Base-by-base conservation (phyloP, 192 early-diverging fungal species). In the Mycoemilia scoparia region DNA sequence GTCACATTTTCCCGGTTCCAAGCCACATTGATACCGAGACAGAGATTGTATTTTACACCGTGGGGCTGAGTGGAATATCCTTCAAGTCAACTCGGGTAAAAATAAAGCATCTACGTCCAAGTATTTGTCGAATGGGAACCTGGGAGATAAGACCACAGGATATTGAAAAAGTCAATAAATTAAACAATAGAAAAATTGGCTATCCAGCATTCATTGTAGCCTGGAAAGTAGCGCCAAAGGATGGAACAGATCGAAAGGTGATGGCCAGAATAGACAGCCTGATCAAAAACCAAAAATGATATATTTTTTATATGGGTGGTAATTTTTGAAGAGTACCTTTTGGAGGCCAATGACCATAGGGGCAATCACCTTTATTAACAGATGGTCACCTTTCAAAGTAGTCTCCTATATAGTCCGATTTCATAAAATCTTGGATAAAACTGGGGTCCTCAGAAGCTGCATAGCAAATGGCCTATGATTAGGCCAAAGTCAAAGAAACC, bases 201-300 rank as follows among this genome's bases (percentile, higher is more conserved):
- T 2, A 52, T n/a, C n/a, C 21, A 10, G 41, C 38, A 12, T 63
- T 57, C 38, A 63, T 54, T 3, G 51, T 63, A 10, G 14, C 57
- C 39, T 63, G 60, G 60, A 56, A 41, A n/a, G n/a, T n/a, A 42
- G 48, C 53, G 7, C 12, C 34, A 12, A 26, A 29, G 23, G 35
- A 31, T 42, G 39, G 45, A 29, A 41, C 44, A 5, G 42, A 13
- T 35, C 44, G 25, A 11, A 35, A 23, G 19, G 29, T 45, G 15
- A 45, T 63, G 60, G 36, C 51, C 29, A 54, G 57, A 21, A 57
- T 63, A 17, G 45, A 48, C 25, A 45, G 32, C 12, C 27, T 63
- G 28, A 36, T 63, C 6, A 54, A 49, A 7, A 8, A 34, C 21
- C 24, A 10, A 5, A 42, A 36, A 19, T 19, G 23, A 4, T 14